These are phyloP conservation scores for Kwoniella sp. DNA, from an alignment of 768 basidiomycete species.

Conservation along the genomic window DNA sequence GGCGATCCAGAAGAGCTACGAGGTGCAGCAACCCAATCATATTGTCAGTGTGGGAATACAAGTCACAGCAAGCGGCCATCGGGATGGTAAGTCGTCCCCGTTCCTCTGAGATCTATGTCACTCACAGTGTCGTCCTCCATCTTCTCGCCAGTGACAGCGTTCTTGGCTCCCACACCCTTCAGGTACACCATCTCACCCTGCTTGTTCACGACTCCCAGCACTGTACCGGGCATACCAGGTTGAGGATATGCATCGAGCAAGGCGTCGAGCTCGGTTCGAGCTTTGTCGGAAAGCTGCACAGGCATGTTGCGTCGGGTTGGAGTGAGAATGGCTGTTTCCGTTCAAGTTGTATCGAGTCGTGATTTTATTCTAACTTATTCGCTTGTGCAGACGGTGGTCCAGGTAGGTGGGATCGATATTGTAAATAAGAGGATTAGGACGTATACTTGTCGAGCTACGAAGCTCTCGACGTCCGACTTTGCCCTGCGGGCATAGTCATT, in stretches of 20 bases:
- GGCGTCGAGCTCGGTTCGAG: slow-evolving; percentile 11
- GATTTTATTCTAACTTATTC: no score
- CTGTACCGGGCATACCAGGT: slow-evolving; percentile 11
- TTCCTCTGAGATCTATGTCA: neutral
- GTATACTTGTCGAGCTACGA: no score
- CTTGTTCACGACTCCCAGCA: slow-evolving; percentile 14
- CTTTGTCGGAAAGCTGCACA: slow-evolving; percentile 7
- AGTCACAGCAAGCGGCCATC: neutral
- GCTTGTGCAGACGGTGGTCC: no score
- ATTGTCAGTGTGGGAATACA: no score
- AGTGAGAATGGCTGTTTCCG: no score
- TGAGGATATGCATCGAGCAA: slow-evolving; percentile 12
- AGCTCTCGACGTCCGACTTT: no score
- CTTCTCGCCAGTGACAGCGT: slow-evolving; percentile 16
- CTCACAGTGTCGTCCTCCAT: slow-evolving; percentile 24
- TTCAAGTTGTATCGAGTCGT: neutral
- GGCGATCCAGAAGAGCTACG: slow-evolving; percentile 23
- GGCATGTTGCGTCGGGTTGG: slow-evolving; percentile 15
- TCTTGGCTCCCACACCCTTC: slow-evolving; percentile 7
- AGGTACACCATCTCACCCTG: slow-evolving; percentile 14
- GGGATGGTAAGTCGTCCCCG: neutral
- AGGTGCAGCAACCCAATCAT: neutral
- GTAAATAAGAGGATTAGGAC: no score
- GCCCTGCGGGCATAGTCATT: no score
- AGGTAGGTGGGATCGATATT: no score